Evolutionary conservation across 805 yeast genomes (phyloP), one percentile per base, ranked within the genome.

Genomic region (Saccharomycopsis amapae): DNA sequence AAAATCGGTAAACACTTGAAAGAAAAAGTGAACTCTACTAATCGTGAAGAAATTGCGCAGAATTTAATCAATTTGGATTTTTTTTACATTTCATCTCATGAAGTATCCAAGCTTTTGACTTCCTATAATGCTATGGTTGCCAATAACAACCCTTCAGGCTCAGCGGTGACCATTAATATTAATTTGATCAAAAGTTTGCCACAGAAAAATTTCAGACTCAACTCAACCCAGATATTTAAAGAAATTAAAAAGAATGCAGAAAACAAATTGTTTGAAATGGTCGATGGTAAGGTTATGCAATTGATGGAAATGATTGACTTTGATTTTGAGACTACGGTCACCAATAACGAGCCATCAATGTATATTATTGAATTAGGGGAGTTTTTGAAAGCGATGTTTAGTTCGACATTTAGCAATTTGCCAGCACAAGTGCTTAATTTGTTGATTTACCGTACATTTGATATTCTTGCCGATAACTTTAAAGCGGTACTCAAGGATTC

Each of bases 21-120:
- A 46, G 70, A 72, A 12, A 78, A 79, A 50, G 72, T 83, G 40
- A 73, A 77, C 53, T 73, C 88, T 2, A 76, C 81, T 10, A 84
- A 88, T 51, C 85, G 95, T 58, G 97, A 90, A 62, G 89, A 87
- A 54, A 75, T 87, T 23, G 82, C 96, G 0, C 97, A 93, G 66
- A 85, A 86, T 54, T 71, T 85, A 54, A 82, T 93, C 48, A 88
- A 93, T 60, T 67, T 90, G 56, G 96, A 90, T 59, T 86, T 85
- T 60, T 90, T 89, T 61, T 72, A 85, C 35, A 78, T 72, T 55
- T 86, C 95, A 46, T 75, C 89, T 7, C 68, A 69, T 43, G 88
- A 83, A 59, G 70, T 90, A 40, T 72, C 73, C 47, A 55, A 55
- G 24, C 53, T 62, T 42, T 61, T 76, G 56, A 66, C 69, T 18